Evolutionary conservation across 441 rosid species (phyloP).

Genomic region (Melastoma candidum): DNA sequence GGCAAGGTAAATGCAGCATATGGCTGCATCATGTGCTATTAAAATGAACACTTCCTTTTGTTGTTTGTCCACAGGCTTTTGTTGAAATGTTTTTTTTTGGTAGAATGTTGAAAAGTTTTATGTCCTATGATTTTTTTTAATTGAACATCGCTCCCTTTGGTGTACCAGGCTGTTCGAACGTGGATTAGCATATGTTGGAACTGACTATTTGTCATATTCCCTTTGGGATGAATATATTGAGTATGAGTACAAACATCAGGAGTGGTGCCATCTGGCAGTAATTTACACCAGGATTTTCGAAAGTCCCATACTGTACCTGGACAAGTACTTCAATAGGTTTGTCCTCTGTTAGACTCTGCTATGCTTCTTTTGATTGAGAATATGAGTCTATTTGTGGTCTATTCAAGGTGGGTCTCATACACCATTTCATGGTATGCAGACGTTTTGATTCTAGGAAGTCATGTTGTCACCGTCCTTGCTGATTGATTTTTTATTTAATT

Average conservation of each 20-base stretch:
- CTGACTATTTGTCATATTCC: slow-evolving; percentile 73
- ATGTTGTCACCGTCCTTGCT: no score
- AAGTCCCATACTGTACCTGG: slow-evolving; percentile 77
- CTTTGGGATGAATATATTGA: slow-evolving; percentile 96
- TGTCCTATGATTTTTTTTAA: slow-evolving; percentile 8
- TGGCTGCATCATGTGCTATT: slow-evolving; percentile 58
- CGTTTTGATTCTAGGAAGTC: no score
- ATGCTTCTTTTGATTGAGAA: no score
- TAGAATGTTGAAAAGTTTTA: slow-evolving; percentile 3
- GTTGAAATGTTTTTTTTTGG: slow-evolving; percentile 16
- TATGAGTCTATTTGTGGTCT: no score
- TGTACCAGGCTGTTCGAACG: slow-evolving; percentile 86
- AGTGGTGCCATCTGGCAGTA: slow-evolving; percentile 44
- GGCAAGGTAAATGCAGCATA: slow-evolving; percentile 94
- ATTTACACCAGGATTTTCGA: slow-evolving; percentile 49
- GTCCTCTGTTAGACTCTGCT: slow-evolving; percentile 3
- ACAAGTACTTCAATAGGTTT: slow-evolving; percentile 69
- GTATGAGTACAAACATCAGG: slow-evolving; percentile 82
- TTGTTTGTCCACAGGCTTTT: slow-evolving; percentile 24
- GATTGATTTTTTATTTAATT: no score
- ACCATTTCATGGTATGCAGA: no score
- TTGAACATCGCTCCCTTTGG: slow-evolving; percentile 13
- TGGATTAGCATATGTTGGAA: slow-evolving; percentile 80
- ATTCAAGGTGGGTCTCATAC: no score
- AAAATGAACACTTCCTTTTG: slow-evolving; percentile 65